Base-by-base conservation (phyloP, 345 rosid species). In the Eucalyptus curtisii region DNA sequence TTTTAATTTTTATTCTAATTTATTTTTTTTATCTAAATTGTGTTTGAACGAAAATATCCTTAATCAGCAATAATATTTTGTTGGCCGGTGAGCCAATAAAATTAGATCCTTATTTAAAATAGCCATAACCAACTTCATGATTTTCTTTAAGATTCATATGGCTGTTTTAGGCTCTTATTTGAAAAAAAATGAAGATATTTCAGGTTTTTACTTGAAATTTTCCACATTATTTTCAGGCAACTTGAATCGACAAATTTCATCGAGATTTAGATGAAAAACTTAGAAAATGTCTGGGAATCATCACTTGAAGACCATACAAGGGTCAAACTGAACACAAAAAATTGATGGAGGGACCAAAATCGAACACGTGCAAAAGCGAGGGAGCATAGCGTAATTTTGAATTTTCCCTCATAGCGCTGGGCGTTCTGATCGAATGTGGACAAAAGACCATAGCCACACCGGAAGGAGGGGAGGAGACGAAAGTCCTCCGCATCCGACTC, bases 41-140 rank as follows among this genome's bases (percentile, higher is more conserved):
- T 52, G 10, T 52, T 52, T 52, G 57, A 2, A 19, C 0, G 25
- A 52, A 52, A 20, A 20, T 19, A 1, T 52, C 2, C 0, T 20
- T 20, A 10, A 52, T 52, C 0, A 19, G 25, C 10, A 0, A 20
- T 0, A 52, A 52, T 52, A 52, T 52, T 19, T 52, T 20, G 57
- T 52, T 20, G 10, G 5, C 0, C 0, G 25, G 1, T 20, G 2
- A 52, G 25, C 1, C 0, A 0, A 1, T 0, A 2, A 52, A 52
- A 52, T 52, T 52, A 52, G 10, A 52, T 52, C 5, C 1, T 52
- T 52, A 52, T 52, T 52, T 52, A 7, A 52, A 52, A 52, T 52
- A 20, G 0, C 1, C 2, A 52, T 20, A 52, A 52, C 4, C 0
- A 20, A 20, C 10, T 52, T 50, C 0, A 50, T 17, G 8, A 9